Evolutionary conservation across 345 rosid genomes (phyloP).

Genomic region (Lepidium africanum): DNA sequence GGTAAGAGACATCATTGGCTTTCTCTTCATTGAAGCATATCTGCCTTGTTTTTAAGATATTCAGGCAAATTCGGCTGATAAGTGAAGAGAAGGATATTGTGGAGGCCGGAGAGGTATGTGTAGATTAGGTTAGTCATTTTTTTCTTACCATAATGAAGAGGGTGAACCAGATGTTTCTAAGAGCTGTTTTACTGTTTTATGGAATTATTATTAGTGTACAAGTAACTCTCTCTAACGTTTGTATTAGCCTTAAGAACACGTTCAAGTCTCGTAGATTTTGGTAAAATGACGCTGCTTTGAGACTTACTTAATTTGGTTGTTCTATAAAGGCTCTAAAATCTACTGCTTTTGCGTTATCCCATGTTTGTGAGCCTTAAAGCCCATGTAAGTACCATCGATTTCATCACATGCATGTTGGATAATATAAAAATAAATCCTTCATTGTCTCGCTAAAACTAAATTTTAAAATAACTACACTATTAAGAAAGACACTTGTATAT

Average conservation of each 20-base stretch:
- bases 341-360: not conserved
- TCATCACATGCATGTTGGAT: not conserved
- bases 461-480: no score
- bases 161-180: slow-evolving; percentile 24
- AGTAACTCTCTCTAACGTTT: slow-evolving; percentile 18
- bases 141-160: slow-evolving; percentile 20
- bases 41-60: slow-evolving; percentile 18
- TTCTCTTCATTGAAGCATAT: slow-evolving; percentile 19
- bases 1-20: slow-evolving; percentile 10
- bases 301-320: slow-evolving; percentile 1
- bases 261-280: slow-evolving; percentile 23
- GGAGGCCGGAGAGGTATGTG: slow-evolving; percentile 27
- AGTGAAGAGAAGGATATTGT: slow-evolving; percentile 7
- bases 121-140: slow-evolving; percentile 31
- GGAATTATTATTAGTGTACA: slow-evolving; percentile 21
- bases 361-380: not conserved
- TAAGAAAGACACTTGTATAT: no score
- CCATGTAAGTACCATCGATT: not conserved
- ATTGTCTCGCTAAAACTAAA: no score
- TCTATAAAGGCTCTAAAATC: not conserved
- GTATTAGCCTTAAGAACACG: slow-evolving; percentile 4
- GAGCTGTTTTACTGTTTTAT: slow-evolving; percentile 19
- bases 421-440: no score
- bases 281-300: slow-evolving; percentile 12
- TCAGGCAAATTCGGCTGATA: slow-evolving; percentile 18